Percentiles rank a stretch among this genome's conserved stretches.
These are phyloP conservation scores for Malbranchea cinnamomea DNA, from an alignment of 2,329 filamentous ascomycete species.

Conservation along the genomic window DNA sequence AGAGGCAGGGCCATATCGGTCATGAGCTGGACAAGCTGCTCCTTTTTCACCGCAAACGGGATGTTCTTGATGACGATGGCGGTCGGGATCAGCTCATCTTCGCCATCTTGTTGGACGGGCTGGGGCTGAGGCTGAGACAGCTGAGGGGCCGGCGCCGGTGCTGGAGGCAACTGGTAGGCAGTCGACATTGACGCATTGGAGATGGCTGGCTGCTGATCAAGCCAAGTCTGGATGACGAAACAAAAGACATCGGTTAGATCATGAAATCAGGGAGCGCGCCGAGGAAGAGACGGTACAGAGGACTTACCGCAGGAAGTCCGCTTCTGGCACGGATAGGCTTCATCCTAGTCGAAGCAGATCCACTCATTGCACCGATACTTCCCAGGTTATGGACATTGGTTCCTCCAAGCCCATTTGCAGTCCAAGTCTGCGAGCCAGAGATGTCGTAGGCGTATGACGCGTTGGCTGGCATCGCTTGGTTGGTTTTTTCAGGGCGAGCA, in stretches of 20 bases:
- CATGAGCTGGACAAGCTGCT: constrained; percentile 86
- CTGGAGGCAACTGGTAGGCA: constrained; percentile 34
- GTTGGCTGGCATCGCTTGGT: constrained; percentile 41
- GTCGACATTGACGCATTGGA: too few relatives aligned
- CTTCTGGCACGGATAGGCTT: constrained; percentile 39
- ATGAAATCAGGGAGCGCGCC: too few relatives aligned
- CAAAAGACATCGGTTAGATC: too few relatives aligned
- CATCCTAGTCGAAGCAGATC: constrained; percentile 35
- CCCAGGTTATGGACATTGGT: constrained; percentile 51
- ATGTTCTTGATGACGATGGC: constrained; percentile 99
- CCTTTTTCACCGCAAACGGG: constrained; percentile 94
- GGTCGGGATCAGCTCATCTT: constrained; percentile 87
- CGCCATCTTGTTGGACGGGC: constrained; percentile 26
- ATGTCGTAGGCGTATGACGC: constrained; percentile 58
- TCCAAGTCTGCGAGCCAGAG: constrained; percentile 61
- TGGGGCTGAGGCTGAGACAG: constrained; percentile 28
- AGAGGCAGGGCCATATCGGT: constrained; percentile 83
- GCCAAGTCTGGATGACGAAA: constrained; percentile 42
- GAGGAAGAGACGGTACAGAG: constrained; percentile 4
- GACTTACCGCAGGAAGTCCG: constrained; percentile 59
- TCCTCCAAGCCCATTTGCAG: constrained; percentile 55
- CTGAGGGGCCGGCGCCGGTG: constrained; percentile 25
- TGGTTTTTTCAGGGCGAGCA: constrained; percentile 41
- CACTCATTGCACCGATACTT: constrained; percentile 34
- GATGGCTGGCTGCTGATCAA: constrained; percentile 40